phyloP scores from a whole-genome alignment of 208 protist species.

The Wallacemonas sp. region DNA sequence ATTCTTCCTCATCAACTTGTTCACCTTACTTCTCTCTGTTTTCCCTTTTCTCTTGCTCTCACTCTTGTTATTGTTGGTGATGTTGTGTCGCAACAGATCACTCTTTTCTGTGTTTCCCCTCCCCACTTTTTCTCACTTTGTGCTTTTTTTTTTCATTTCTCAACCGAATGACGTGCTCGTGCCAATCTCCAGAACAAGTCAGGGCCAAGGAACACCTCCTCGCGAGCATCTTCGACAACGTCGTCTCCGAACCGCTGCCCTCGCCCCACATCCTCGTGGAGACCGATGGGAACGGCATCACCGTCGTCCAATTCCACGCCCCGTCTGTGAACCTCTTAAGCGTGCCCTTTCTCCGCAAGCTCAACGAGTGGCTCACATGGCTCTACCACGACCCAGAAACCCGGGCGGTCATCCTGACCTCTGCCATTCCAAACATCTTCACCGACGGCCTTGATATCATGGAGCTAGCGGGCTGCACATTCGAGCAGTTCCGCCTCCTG shows the following conservation, averaged over 20 bases:
- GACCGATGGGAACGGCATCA: conserved; percentile 14
- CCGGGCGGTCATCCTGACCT: conserved; percentile 31
- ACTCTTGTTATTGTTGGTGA: neutral
- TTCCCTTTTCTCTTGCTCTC: neutral
- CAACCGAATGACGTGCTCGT: too few species aligned
- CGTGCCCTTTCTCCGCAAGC: neutral
- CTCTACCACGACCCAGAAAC: conserved; percentile 8
- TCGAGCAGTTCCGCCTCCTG: conserved; percentile 8
- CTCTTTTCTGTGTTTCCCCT: neutral
- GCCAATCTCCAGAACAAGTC: too few species aligned
- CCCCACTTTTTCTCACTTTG: neutral
- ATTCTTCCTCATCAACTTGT: neutral
- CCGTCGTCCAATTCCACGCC: neutral
- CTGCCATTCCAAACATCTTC: conserved; percentile 29
- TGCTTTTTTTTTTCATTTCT: conserved; percentile 5
- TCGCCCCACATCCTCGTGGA: neutral
- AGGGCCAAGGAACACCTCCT: too few species aligned
- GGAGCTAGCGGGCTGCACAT: conserved; percentile 11
- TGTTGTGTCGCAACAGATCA: neutral
- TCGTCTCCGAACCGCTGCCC: conserved; percentile 12
- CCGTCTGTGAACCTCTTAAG: conserved; percentile 8
- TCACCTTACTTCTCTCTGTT: neutral
- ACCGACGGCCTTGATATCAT: conserved; percentile 31
- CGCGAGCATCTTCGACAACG: conserved; percentile 12
- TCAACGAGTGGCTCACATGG: conserved; percentile 18